Evolutionary conservation across 2,329 filamentous ascomycete species (phyloP), one percentile per base, ranked within the genome.

Genomic region (Hypoxylon sp.): DNA sequence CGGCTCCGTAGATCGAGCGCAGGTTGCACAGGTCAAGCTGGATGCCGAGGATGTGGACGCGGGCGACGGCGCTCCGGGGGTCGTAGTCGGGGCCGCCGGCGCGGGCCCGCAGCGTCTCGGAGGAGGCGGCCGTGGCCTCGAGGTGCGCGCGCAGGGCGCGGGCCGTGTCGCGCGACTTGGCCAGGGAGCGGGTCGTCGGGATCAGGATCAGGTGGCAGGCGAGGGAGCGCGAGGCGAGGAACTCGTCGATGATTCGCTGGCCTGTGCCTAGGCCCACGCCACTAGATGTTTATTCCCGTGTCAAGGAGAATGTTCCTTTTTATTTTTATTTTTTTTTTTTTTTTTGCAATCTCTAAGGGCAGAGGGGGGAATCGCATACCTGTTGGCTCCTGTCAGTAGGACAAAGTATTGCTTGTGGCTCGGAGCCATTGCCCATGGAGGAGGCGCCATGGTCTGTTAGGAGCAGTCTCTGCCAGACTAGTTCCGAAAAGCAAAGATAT

Each of bases 181-280:
- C 79, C 44, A 83, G 75, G 72, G 89, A 90, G 68, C 94, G 91
- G 0, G 94, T 97, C 5, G 93, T 97, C 67, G 92, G 89, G 67
- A 97, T 87, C 56, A 97, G 84, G 70, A 92, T 86, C 46, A 98
- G 86, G 72, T 90, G 87, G 59, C 91, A 85, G 28, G 83, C 82
- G 50, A 87, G 81, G 28, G 90, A 86, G 34, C 87, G 88, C 11
- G 87, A 87, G 62, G 83, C 80, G 62, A 97, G 87, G 81, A 97
- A 97, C 72, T 97, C 92, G 80, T 97, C 92, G 71, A 97, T 94
- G 59, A 97, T 84, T 64, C 93, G 91, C 73, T 91, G 88, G 75
- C 91, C 91, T 70, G 92, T 93, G 57, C 90, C 89, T 71, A 94
- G 91, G 46, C 94, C 94, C 46, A 97, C 88, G 64, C 94, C 94